Evolutionary conservation across 208 protist genomes (phyloP).

Genomic region (Acanthamoeba triangularis): DNA sequence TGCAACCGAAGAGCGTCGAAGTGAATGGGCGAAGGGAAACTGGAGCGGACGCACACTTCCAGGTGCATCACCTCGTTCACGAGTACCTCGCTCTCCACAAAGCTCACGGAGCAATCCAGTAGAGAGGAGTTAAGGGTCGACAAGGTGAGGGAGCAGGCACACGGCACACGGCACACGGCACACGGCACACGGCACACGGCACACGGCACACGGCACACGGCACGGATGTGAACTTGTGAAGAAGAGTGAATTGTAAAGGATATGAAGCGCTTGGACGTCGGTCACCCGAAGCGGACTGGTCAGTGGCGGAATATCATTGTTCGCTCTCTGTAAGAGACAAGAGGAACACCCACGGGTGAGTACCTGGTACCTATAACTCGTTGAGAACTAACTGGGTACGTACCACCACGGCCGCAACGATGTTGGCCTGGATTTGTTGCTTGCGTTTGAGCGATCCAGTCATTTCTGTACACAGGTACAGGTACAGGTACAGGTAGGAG

Average conservation of each 20-base stretch:
- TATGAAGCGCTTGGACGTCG: not conserved
- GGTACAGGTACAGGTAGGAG: not conserved
- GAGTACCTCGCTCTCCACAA: conserved; percentile 9
- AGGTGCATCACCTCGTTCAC: not conserved
- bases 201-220: too few species aligned
- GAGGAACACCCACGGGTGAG: not conserved
- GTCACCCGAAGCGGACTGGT: not conserved
- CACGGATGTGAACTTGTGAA: not conserved
- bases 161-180: not conserved
- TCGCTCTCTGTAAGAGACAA: not conserved
- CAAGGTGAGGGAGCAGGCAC: not conserved
- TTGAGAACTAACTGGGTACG: not conserved
- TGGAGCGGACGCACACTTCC: not conserved
- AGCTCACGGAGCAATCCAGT: not conserved
- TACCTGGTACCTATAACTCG: not conserved
- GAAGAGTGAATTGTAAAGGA: not conserved
- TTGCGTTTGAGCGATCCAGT: not conserved
- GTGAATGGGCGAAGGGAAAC: conserved; percentile 13
- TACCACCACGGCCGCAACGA: not conserved
- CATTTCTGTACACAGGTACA: not conserved
- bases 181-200: not conserved
- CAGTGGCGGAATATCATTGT: not conserved
- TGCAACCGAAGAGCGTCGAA: conserved; percentile 13
- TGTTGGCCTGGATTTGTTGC: conserved; percentile 24
- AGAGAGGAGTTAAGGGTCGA: not conserved